Conservation (phyloP, 2,329 filamentous ascomycete genomes). For the Lachnellula arida region DNA sequence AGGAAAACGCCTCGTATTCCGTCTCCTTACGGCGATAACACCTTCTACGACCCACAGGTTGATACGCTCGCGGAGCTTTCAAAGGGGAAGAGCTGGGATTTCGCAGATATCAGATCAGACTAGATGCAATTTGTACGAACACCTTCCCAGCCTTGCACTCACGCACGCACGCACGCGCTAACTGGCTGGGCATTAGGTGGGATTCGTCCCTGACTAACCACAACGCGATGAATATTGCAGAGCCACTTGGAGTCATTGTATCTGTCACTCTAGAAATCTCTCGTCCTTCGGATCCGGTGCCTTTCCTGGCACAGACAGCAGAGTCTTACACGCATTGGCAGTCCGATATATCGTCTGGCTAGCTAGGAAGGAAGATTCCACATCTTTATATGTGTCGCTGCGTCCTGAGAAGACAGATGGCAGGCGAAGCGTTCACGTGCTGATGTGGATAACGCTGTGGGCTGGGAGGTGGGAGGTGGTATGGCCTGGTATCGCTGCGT, state of each 20-base stretch:
- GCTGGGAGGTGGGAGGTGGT: too few relatives aligned
- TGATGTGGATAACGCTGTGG: slow-evolving; percentile 16
- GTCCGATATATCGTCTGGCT: slow-evolving; percentile 34
- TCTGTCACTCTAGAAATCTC: slow-evolving; percentile 32
- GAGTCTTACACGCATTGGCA: slow-evolving; percentile 19
- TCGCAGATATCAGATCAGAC: slow-evolving; percentile 40
- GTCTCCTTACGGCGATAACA: slow-evolving; percentile 36
- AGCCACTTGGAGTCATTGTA: slow-evolving; percentile 34
- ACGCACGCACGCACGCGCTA: neutral
- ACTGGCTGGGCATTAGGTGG: slow-evolving; percentile 11
- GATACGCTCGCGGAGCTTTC: slow-evolving; percentile 35
- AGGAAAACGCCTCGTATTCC: slow-evolving; percentile 38
- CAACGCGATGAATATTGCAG: slow-evolving; percentile 39
- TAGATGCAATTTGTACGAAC: slow-evolving; percentile 19
- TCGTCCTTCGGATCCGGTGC: slow-evolving; percentile 30
- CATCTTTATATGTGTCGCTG: slow-evolving; percentile 23
- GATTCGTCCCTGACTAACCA: slow-evolving; percentile 39
- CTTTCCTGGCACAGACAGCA: neutral
- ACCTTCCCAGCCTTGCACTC: slow-evolving; percentile 4
- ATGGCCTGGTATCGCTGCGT: slow-evolving; percentile 12
- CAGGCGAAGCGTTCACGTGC: slow-evolving; percentile 26
- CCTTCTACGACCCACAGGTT: slow-evolving; percentile 42
- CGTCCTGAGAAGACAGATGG: slow-evolving; percentile 11
- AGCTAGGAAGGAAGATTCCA: slow-evolving; percentile 18
- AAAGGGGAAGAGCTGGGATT: slow-evolving; percentile 37